Evolutionary conservation across 306 rosid genomes (phyloP).

Genomic region (Lithocarpus polystachyus): DNA sequence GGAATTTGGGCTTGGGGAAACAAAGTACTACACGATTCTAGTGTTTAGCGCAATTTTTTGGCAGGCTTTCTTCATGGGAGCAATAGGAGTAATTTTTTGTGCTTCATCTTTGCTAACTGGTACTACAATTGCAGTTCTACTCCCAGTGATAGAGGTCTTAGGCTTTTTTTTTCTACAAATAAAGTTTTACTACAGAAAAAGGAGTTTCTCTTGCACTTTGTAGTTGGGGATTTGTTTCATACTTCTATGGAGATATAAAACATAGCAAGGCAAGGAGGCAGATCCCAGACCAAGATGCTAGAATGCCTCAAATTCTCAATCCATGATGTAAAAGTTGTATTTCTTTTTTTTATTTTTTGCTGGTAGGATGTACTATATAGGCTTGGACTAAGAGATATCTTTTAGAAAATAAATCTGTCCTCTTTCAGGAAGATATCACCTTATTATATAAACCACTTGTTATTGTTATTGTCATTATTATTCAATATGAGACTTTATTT

Average conservation of each 20-base stretch:
- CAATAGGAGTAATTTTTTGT: conserved; percentile 67
- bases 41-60: conserved; percentile 51
- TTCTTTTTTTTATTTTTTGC: background rate
- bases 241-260: conserved; percentile 67
- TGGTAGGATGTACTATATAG: too few relatives aligned
- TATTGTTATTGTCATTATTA: too few relatives aligned
- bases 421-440: too few relatives aligned
- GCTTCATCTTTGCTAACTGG: conserved; percentile 66
- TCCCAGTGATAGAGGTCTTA: conserved; percentile 55
- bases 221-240: conserved; percentile 68
- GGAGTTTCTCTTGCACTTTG: conserved; percentile 59
- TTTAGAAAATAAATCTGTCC: too few relatives aligned
- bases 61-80: conserved; percentile 78
- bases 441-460: too few relatives aligned
- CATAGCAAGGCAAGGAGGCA: conserved; percentile 19
- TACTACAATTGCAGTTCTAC: conserved; percentile 44
- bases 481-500: too few relatives aligned
- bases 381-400: too few relatives aligned
- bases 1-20: conserved; percentile 52
- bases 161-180: conserved; percentile 63
- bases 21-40: conserved; percentile 51
- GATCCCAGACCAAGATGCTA: conserved; percentile 1
- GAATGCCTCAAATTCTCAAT: conserved; percentile 7
- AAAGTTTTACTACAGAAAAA: conserved; percentile 53
- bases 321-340: conserved; percentile 2